These are phyloP conservation scores for Rugosomyces carneus DNA, from an alignment of 1,284 basidiomycete species.

Conservation along the genomic window DNA sequence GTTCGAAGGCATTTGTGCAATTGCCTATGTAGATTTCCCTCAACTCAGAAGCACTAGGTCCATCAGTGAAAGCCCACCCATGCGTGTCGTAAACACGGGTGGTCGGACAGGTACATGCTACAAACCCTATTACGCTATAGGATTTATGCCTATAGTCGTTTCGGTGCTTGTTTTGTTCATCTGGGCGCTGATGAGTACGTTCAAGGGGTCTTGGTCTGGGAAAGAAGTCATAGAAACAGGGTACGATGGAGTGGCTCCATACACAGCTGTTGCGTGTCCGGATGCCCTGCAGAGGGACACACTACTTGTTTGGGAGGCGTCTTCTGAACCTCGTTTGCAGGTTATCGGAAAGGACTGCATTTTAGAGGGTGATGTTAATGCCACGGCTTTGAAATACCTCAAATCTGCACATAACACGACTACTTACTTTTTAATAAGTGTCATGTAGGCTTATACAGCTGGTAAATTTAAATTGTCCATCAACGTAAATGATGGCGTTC, in stretches of 20 bases:
- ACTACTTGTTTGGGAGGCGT: conserved; percentile 13
- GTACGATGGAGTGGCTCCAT: conserved; percentile 13
- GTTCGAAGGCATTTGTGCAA: conserved; percentile 6
- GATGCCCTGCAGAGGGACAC: conserved; percentile 9
- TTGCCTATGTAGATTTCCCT: conserved; percentile 6
- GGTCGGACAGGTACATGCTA: conserved; percentile 14
- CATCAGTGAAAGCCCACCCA: not conserved
- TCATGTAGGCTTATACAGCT: too few relatives aligned
- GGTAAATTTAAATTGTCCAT: too few relatives aligned
- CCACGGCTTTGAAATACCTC: conserved; percentile 11
- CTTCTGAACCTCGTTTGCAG: conserved; percentile 7
- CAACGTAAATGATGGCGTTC: too few relatives aligned
- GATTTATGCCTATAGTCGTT: conserved; percentile 12
- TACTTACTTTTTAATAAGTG: too few relatives aligned
- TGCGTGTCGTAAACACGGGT: conserved; percentile 12
- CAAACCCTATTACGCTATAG: conserved; percentile 13
- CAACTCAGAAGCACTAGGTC: too few relatives aligned
- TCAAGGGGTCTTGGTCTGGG: conserved; percentile 9
- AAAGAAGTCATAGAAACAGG: conserved; percentile 3
- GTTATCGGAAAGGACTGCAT: conserved; percentile 13
- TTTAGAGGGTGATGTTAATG: conserved; percentile 7
- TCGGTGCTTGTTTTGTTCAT: conserved; percentile 7
- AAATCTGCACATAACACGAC: conserved; percentile 9
- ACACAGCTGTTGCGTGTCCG: conserved; percentile 7
- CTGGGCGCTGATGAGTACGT: conserved; percentile 8